A percentile compares a stretch with the other conserved stretches of the same genome.
Conservation (phyloP, 805 yeast genomes). For the Candida piceae region DNA sequence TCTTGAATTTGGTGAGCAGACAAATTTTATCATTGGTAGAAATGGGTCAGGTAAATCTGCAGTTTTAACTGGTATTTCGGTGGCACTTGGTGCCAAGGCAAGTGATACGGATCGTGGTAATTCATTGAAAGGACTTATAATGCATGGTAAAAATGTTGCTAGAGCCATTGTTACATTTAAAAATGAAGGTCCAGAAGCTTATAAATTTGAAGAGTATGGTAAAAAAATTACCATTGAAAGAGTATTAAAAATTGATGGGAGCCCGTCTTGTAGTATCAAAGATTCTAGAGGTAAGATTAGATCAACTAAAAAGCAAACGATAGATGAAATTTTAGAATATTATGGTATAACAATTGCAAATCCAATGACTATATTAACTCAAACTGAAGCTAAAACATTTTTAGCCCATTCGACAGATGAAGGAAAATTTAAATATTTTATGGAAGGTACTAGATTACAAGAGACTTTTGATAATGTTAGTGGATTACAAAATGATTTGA, state of each 20-base stretch:
- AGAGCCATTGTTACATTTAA: constrained; percentile 58
- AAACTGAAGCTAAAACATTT: constrained; percentile 90
- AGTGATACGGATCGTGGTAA: constrained; percentile 81
- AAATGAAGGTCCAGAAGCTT: constrained; percentile 65
- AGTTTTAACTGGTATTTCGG: constrained; percentile 77
- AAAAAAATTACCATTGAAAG: constrained; percentile 65
- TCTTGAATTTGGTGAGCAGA: constrained; percentile 67
- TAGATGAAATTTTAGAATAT: constrained; percentile 63
- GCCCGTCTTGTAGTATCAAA: constrained; percentile 49
- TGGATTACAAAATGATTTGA: constrained; percentile 37
- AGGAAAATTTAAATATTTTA: constrained; percentile 69
- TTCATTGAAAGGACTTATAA: constrained; percentile 62
- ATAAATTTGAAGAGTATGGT: constrained; percentile 62
- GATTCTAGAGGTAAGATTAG: constrained; percentile 47
- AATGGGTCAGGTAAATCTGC: constrained; percentile 94
- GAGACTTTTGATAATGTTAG: constrained; percentile 55
- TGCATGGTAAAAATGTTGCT: constrained; percentile 70
- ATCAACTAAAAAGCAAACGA: constrained; percentile 55
- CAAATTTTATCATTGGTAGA: constrained; percentile 83
- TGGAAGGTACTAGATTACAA: constrained; percentile 73
- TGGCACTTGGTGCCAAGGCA: constrained; percentile 87
- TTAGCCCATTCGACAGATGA: constrained; percentile 69
- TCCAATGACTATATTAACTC: constrained; percentile 89
- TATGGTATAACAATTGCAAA: constrained; percentile 80
- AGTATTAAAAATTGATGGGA: constrained; percentile 48